Conservation (phyloP, 1,284 basidiomycete genomes). For the Microbotryum lychnidis-dioicae region DNA sequence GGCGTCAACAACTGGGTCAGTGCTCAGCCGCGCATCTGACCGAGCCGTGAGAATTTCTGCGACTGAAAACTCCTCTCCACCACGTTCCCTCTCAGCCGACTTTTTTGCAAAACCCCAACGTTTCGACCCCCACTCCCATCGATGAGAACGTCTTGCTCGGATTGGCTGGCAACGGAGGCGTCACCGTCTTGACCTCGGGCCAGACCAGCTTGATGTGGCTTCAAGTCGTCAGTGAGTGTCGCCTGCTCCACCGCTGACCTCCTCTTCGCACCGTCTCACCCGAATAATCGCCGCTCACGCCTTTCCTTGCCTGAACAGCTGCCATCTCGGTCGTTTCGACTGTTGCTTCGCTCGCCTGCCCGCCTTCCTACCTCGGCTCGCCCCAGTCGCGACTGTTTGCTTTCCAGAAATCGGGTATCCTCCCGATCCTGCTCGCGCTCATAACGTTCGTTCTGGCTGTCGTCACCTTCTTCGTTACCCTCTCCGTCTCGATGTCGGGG, state of each 20-base stretch:
- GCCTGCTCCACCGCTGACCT: neutral
- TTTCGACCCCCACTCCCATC: too few species aligned
- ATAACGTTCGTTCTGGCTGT: conserved; percentile 10
- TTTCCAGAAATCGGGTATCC: conserved; percentile 29
- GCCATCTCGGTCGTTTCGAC: conserved; percentile 9
- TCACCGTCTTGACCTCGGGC: conserved; percentile 9
- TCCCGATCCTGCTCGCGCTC: conserved; percentile 25
- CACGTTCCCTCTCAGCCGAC: too few species aligned
- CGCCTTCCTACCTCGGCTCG: conserved; percentile 25
- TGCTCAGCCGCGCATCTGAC: too few species aligned
- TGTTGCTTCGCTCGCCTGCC: conserved; percentile 19
- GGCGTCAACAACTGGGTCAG: conserved; percentile 29
- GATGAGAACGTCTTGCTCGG: conserved; percentile 2
- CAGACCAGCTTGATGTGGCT: conserved; percentile 21
- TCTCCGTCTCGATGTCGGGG: conserved; percentile 23
- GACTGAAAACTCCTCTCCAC: neutral
- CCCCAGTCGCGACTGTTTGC: conserved; percentile 19
- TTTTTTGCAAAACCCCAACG: too few species aligned
- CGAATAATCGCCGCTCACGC: neutral
- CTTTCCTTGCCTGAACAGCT: conserved; percentile 6
- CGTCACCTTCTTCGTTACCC: conserved; percentile 17
- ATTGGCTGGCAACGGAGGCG: neutral
- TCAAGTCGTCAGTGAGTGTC: conserved; percentile 20
- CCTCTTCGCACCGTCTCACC: neutral
- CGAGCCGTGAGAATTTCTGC: neutral